Conservation (phyloP, 2,329 filamentous ascomycete species). For the Epichloe hybrida region DNA sequence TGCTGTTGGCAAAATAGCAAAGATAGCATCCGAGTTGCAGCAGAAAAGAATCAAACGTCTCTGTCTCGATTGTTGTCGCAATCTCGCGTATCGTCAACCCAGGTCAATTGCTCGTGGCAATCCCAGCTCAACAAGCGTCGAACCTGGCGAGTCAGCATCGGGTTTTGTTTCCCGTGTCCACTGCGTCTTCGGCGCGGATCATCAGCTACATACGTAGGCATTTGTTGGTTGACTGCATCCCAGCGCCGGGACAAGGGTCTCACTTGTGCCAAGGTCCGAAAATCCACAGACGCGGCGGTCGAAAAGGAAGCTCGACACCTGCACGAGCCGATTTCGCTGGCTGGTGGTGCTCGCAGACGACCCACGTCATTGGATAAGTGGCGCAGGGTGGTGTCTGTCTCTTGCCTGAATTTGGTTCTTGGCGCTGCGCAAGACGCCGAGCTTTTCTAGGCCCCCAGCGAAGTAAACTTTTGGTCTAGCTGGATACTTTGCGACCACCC, state of each 20-base stretch:
- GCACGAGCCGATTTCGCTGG: slow-evolving; percentile 13
- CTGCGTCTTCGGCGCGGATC: not conserved
- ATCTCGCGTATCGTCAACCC: not conserved
- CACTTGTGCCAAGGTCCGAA: not conserved
- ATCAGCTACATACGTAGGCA: not conserved
- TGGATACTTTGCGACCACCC: not conserved
- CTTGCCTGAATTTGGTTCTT: no score
- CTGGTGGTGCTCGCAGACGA: slow-evolving; percentile 1
- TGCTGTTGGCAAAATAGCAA: no score
- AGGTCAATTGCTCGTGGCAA: not conserved
- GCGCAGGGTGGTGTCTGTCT: no score
- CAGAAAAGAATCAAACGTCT: no score
- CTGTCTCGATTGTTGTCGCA: not conserved
- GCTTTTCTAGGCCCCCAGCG: no score
- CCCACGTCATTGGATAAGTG: slow-evolving; percentile 6
- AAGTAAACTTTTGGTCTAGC: no score
- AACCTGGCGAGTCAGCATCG: not conserved
- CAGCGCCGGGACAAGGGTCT: not conserved
- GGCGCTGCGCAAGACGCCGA: no score
- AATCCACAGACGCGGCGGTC: not conserved
- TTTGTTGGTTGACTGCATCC: not conserved
- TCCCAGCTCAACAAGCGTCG: not conserved
- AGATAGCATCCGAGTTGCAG: no score
- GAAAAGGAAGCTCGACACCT: not conserved
- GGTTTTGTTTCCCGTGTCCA: not conserved